Conservation (phyloP, 2,329 filamentous ascomycete species). For the Sporothrix dimorphospora region DNA sequence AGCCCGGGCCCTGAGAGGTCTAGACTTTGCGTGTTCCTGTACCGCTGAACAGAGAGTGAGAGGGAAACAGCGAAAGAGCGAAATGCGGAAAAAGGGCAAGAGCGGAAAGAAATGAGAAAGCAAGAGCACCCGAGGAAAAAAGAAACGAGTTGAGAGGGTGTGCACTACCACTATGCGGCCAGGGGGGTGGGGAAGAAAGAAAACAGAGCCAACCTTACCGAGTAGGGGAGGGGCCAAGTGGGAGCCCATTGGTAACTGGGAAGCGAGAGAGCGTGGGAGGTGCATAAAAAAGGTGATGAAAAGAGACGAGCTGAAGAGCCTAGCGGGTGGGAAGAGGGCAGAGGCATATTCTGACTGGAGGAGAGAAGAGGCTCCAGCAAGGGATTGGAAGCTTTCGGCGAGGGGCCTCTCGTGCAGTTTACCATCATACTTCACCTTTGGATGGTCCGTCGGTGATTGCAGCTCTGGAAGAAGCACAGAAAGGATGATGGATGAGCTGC, state of each 20-base stretch:
- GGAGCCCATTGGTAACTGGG: constrained; percentile 6
- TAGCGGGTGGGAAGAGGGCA: not conserved
- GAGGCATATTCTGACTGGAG: not conserved
- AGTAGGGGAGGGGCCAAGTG: constrained; percentile 5
- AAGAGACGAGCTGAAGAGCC: constrained; percentile 14
- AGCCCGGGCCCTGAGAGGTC: not conserved
- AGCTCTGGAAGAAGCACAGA: not conserved
- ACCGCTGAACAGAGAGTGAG: not conserved
- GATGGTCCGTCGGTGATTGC: not conserved
- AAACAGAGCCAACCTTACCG: constrained; percentile 3
- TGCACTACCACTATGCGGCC: not conserved
- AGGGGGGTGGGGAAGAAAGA: constrained; percentile 2
- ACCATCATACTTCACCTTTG: not conserved
- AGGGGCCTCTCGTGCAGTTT: not conserved
- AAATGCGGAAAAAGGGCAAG: constrained; percentile 1
- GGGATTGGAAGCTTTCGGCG: not conserved
- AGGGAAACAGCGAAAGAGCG: not conserved
- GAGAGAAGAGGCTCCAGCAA: not conserved
- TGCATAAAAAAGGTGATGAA: constrained; percentile 7
- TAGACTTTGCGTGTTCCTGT: not conserved
- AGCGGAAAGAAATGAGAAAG: not conserved
- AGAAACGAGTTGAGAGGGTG: not conserved
- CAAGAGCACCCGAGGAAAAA: not conserved
- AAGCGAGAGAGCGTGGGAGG: constrained; percentile 13
- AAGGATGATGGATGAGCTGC: not conserved